Evolutionary conservation across 305 asterid species (phyloP).

Genomic region (Fraxinus paxiana): DNA sequence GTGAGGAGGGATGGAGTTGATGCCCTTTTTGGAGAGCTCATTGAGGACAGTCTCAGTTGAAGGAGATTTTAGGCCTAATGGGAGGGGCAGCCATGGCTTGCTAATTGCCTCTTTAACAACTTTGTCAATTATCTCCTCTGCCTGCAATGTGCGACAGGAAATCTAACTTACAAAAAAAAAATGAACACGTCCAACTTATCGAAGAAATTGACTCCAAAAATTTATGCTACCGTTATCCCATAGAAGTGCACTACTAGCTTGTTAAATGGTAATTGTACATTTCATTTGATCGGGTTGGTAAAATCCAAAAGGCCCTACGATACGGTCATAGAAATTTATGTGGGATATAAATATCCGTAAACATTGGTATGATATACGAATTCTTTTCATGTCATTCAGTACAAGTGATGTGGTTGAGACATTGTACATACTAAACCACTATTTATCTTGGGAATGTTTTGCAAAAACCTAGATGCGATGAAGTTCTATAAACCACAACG

Average conservation of each 20-base stretch:
- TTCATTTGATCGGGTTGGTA: not conserved
- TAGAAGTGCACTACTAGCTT: not conserved
- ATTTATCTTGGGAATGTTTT: not conserved
- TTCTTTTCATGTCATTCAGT: not conserved
- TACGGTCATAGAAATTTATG: not conserved
- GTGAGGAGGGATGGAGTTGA: constrained; percentile 34
- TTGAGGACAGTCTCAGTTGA: constrained; percentile 41
- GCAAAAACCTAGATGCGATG: not conserved
- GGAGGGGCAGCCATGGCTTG: constrained; percentile 55
- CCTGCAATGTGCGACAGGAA: constrained; percentile 25
- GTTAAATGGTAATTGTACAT: not conserved
- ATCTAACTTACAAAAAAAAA: not conserved
- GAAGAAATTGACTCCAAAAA: not conserved
- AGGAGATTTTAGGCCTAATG: constrained; percentile 47
- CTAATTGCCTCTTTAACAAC: constrained; percentile 43
- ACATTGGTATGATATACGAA: not conserved
- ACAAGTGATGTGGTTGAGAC: not conserved
- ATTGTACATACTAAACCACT: not conserved
- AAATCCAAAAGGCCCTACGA: not conserved
- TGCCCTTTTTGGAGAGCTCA: constrained; percentile 46
- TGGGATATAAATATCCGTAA: not conserved
- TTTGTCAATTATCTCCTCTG: constrained; percentile 43
- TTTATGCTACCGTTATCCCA: not conserved
- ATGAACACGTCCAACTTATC: not conserved
- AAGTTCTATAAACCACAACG: not conserved